Conservation (phyloP, 2,329 filamentous ascomycete species). For the Aspergillus latus region DNA sequence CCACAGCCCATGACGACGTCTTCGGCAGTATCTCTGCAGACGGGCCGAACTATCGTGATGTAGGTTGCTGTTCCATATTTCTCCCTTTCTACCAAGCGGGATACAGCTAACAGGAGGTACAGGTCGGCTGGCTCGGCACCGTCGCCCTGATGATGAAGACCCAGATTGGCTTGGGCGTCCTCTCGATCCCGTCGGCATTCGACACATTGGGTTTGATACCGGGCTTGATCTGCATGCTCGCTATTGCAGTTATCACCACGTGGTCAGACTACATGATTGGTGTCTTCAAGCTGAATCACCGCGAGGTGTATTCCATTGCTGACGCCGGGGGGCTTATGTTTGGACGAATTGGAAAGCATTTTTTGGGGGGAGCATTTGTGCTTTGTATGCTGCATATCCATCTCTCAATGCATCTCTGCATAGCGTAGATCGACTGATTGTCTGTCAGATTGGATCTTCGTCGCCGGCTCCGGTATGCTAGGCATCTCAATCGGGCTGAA, state of each 20-base stretch:
- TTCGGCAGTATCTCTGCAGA: conserved; percentile 37
- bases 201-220: conserved; percentile 50
- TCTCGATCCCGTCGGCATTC: conserved; percentile 49
- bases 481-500: conserved; percentile 41
- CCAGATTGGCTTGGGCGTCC: conserved; percentile 48
- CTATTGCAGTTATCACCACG: conserved; percentile 46
- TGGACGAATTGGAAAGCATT: conserved; percentile 52
- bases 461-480: conserved; percentile 45
- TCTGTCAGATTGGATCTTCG: conserved; percentile 36
- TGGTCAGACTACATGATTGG: conserved; percentile 52
- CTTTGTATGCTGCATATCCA: conserved; percentile 14
- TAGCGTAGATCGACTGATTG: not conserved
- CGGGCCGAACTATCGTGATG: conserved; percentile 35
- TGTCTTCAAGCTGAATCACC: conserved; percentile 55
- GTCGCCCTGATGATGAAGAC: conserved; percentile 48
- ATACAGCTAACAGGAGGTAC: too few species aligned
- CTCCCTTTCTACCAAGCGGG: not conserved
- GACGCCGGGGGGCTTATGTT: conserved; percentile 57
- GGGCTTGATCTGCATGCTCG: conserved; percentile 45
- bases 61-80: conserved; percentile 1
- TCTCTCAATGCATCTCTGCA: not conserved
- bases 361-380: conserved; percentile 36
- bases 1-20: conserved; percentile 28
- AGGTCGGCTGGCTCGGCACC: conserved; percentile 47
- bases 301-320: conserved; percentile 58